A percentile compares a stretch with the other conserved stretches of the same genome.
Conservation (phyloP, 163 green algal species). For the Scenedesmus sp. region DNA sequence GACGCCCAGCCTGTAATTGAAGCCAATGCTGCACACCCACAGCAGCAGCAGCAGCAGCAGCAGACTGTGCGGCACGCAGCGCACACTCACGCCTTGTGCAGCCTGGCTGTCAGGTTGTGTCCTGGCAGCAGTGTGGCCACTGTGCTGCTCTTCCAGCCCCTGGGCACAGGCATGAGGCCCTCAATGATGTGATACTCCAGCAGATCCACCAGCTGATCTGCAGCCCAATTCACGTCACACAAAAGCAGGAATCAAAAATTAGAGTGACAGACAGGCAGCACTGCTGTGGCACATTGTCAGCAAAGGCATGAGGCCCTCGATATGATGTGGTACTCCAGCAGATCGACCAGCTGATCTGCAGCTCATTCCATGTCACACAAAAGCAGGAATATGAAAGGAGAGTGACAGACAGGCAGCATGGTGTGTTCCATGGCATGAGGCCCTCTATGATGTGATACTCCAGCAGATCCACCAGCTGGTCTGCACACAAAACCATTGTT, state of each 20-base stretch:
- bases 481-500: too few species aligned
- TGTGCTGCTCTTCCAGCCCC: background rate
- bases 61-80: background rate
- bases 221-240: too few species aligned
- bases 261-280: too few species aligned
- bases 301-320: too few species aligned
- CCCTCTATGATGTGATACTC: background rate
- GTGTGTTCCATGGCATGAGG: background rate
- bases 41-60: too few species aligned
- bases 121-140: background rate
- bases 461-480: too few species aligned
- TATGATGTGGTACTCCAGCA: background rate
- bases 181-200: background rate
- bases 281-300: too few species aligned
- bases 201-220: too few species aligned
- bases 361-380: too few species aligned
- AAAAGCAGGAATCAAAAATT: too few species aligned
- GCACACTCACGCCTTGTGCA: background rate
- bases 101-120: background rate
- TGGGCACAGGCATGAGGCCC: background rate
- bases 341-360: background rate
- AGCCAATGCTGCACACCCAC: background rate
- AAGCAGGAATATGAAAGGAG: too few species aligned
- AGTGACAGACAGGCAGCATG: too few species aligned
- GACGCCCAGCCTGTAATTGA: background rate